phyloP scores from a whole-genome alignment of 192 early-diverging fungal genomes.

The Spizellomyces punctatus region DNA sequence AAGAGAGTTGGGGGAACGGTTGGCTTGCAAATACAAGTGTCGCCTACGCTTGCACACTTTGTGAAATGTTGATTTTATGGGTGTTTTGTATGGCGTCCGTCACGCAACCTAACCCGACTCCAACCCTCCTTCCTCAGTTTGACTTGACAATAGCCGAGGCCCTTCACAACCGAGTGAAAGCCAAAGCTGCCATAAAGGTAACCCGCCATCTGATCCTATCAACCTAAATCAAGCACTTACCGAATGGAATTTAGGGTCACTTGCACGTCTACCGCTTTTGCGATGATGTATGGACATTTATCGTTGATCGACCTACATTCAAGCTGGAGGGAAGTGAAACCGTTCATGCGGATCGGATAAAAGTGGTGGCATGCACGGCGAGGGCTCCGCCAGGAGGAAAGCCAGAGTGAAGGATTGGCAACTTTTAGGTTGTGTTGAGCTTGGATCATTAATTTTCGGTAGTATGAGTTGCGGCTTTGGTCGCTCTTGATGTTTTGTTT shows the following conservation, averaged over 20 bases:
- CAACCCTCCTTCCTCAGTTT: conserved; percentile 54
- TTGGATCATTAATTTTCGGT: too few species aligned
- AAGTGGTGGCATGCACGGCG: conserved; percentile 92
- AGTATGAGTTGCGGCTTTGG: too few species aligned
- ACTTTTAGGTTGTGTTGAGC: too few species aligned
- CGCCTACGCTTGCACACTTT: not conserved
- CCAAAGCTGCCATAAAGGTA: conserved; percentile 85
- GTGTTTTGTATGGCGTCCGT: not conserved
- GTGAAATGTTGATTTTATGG: not conserved
- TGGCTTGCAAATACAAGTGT: not conserved
- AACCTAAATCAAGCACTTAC: not conserved
- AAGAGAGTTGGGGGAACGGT: not conserved
- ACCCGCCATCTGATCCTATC: too few species aligned
- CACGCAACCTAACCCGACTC: not conserved
- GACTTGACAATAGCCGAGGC: conserved; percentile 88
- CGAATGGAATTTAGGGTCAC: conserved; percentile 58
- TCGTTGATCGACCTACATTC: conserved; percentile 83
- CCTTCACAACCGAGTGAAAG: conserved; percentile 75
- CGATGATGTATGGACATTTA: conserved; percentile 99
- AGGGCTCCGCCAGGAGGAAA: conserved; percentile 10
- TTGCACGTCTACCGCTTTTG: conserved; percentile 91
- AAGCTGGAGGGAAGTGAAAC: conserved; percentile 79
- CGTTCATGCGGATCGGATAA: conserved; percentile 85
- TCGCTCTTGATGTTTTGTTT: too few species aligned
- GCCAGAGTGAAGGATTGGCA: not conserved